Evolutionary conservation across 495 filamentous ascomycete species (phyloP), one percentile per base, ranked within the genome.

Genomic region (Saxophila tyrrhenica): DNA sequence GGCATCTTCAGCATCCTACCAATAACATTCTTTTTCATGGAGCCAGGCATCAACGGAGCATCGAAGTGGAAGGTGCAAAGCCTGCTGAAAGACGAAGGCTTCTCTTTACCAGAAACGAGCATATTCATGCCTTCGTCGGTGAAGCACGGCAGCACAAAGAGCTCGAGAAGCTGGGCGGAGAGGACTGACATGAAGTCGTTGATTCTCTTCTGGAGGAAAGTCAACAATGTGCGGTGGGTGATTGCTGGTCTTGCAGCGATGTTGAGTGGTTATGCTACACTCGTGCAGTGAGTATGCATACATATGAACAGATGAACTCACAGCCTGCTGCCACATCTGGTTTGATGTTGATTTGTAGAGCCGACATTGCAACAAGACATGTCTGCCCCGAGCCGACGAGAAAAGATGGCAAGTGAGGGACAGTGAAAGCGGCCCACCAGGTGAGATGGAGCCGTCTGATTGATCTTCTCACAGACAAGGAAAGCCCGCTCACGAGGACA

Each of bases 11-110:
- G 61, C 50, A 61, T 67, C 17, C 55, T 65, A 23, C 65, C 65
- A 11, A 59, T 64, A 11, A 67, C 63, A n/a, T 52, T 67, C 39
- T 52, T 61, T 21, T 58, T 60, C 49, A 65, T 65, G 54, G 65
- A 65, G 50, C 58, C 61, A 0, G 56, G 56, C 32, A 60, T 67
- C 32, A 67, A 67, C 42, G 65, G 65, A 9, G 56, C 65, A 10
- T 56, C 16, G 15, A 67, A 67, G 47, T 67, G 65, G 62, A 65
- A 65, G 55, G 65, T 64, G 11, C 61, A 65, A 55, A 41, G 52
- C 38, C 42, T 68, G 24, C 50, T 68, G 52, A 54, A 59, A 25
- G 64, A 67, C 42, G 62, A 67, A 23, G 64, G 60, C 0, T 63
- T 63, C 52, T 23, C 42, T 3, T 54, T 67, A 57, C 22, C 45